A percentile compares a stretch with the other conserved stretches of the same genome.
Evolutionary conservation across 1,284 basidiomycete species (phyloP).

Genomic region (Caloboletus firmus): DNA sequence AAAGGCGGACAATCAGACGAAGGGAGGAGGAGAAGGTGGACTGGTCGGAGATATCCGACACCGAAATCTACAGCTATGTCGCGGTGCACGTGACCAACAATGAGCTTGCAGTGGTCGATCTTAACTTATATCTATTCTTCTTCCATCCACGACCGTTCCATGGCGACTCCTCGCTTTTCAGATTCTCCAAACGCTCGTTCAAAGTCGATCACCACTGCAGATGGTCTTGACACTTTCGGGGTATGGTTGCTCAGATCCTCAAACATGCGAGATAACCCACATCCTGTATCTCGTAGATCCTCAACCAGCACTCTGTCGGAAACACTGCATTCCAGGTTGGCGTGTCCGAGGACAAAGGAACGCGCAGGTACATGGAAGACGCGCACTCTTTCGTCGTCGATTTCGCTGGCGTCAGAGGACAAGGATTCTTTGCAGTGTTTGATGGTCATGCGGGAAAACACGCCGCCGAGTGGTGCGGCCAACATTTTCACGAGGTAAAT

Average conservation of each 20-base stretch:
- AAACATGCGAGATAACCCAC: conserved; percentile 1
- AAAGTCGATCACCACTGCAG: conserved; percentile 71
- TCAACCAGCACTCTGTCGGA: conserved; percentile 59
- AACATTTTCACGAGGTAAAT: conserved; percentile 87
- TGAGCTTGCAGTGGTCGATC: not conserved
- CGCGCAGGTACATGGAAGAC: conserved; percentile 96
- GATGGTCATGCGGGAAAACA: conserved; percentile 99
- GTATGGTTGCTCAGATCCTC: conserved; percentile 44
- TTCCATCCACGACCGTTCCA: conserved; percentile 17
- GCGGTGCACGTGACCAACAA: conserved; percentile 25
- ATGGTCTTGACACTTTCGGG: conserved; percentile 71
- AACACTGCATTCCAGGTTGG: conserved; percentile 77
- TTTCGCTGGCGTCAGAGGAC: conserved; percentile 86
- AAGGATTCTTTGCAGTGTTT: conserved; percentile 98
- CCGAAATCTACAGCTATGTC: conserved; percentile 13
- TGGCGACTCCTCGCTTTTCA: conserved; percentile 29
- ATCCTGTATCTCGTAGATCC: conserved; percentile 39
- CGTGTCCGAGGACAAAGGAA: conserved; percentile 88
- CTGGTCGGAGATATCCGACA: conserved; percentile 32
- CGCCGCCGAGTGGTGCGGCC: conserved; percentile 98
- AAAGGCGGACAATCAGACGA: conserved; percentile 27
- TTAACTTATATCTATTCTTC: not conserved
- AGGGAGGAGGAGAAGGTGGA: not conserved
- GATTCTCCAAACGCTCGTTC: conserved; percentile 65
- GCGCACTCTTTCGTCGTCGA: conserved; percentile 95